Evolutionary conservation across 2,329 filamentous ascomycete species (phyloP), one percentile per base, ranked within the genome.

Genomic region (Beauveria asiatica): DNA sequence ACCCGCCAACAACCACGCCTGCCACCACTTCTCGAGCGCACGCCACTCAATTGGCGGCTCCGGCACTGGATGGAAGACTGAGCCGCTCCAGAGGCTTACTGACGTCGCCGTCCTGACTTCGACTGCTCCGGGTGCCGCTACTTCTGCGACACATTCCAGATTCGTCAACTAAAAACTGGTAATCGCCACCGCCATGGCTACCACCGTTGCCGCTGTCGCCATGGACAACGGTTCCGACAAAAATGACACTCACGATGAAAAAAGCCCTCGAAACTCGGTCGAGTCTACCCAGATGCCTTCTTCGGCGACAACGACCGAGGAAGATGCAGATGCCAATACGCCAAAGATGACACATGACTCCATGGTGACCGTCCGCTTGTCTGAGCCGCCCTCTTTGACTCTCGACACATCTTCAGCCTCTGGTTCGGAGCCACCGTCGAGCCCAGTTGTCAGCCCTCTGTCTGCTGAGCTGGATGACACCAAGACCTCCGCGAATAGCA

Each of bases 291-390:
- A 62, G 61, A 62, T 61, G 27, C 41, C 44, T 17, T 33, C 46
- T 19, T 44, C 13, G 17, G n/a, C 16, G 3, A 39, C 39, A 33
- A 23, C n/a, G 11, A 11, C 27, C 1, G 51, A 51, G 23, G 61
- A 62, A 19, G 67, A 71, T 61, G 57, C 62, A 61, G 64, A 37
- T 54, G 64, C 65, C 45, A 70, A 69, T 65, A 73, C 71, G 49
- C 70, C 72, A n/a, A 75, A 70, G 62, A 74, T 74, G 70, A 65
- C 70, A 21, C 81, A 82, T 70, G 87, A 90, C 73, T 91, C 88
- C 21, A 87, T 91, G 86, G 87, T 91, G 50, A 91, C 88, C 8
- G 88, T 91, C 49, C 82, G 87, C 59, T 78, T 91, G 53, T 90
- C 88, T 21, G 87, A 90, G 69, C 76, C 80, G 61, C 72, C 82